Evolutionary conservation across 768 basidiomycete genomes (phyloP).

Genomic region (Trametopsis cervina): DNA sequence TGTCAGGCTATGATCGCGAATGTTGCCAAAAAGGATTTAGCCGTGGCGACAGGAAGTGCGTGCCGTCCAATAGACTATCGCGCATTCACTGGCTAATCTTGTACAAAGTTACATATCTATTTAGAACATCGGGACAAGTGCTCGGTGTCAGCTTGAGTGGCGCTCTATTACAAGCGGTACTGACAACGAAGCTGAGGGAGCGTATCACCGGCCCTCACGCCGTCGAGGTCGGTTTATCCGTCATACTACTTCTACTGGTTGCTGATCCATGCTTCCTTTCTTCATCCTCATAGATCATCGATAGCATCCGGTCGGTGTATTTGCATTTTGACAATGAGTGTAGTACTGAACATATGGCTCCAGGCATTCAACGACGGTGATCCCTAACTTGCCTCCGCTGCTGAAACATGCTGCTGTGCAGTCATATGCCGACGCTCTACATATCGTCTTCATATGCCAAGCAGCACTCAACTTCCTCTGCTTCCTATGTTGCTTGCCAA

Average conservation of each 20-base stretch:
- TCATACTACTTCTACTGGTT: slow-evolving; percentile 8
- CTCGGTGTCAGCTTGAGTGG: slow-evolving; percentile 88
- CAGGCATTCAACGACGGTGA: slow-evolving; percentile 68
- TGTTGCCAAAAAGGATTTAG: slow-evolving; percentile 74
- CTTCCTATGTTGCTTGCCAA: slow-evolving; percentile 64
- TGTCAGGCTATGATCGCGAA: slow-evolving; percentile 88
- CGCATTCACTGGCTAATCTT: neutral
- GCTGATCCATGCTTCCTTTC: slow-evolving; percentile 4
- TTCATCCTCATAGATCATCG: slow-evolving; percentile 62
- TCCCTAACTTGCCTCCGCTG: slow-evolving; percentile 53
- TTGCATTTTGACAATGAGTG: neutral
- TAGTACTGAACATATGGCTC: neutral
- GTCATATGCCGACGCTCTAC: slow-evolving; percentile 75
- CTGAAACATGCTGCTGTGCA: slow-evolving; percentile 57
- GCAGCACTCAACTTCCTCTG: slow-evolving; percentile 57
- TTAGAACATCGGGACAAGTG: slow-evolving; percentile 92
- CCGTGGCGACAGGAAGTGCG: slow-evolving; percentile 88
- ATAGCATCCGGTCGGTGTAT: slow-evolving; percentile 50
- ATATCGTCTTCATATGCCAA: slow-evolving; percentile 79
- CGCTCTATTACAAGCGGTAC: slow-evolving; percentile 74
- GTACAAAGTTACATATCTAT: slow-evolving; percentile 78
- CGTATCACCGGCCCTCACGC: slow-evolving; percentile 76
- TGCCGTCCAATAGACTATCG: slow-evolving; percentile 11
- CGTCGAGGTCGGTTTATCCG: slow-evolving; percentile 55
- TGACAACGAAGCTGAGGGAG: slow-evolving; percentile 60